phyloP scores from a whole-genome alignment of 2,329 filamentous ascomycete species.

The Botryotinia globosa region DNA sequence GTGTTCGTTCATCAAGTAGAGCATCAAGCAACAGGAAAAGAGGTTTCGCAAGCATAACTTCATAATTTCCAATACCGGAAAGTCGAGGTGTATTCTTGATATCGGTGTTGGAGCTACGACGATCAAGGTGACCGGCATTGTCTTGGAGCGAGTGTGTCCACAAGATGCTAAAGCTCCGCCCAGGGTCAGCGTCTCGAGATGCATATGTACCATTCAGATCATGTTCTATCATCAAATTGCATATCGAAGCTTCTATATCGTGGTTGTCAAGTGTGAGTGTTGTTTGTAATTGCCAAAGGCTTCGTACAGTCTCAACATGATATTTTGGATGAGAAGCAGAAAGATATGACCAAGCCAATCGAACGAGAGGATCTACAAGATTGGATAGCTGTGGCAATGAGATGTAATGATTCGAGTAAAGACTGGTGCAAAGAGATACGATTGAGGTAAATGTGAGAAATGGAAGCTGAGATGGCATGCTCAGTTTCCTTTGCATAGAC shows the following conservation, averaged over 20 bases:
- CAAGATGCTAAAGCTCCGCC: conserved; percentile 68
- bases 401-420: conserved; percentile 55
- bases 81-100: conserved; percentile 43
- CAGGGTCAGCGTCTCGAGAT: conserved; percentile 55
- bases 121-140: conserved; percentile 45
- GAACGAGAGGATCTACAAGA: conserved; percentile 66
- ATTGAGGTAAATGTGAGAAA: conserved; percentile 59
- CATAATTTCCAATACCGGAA: conserved; percentile 60
- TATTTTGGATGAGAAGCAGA: conserved; percentile 84
- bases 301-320: conserved; percentile 87
- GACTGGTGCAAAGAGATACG: conserved; percentile 55
- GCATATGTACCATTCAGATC: conserved; percentile 49
- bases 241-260: conserved; percentile 77
- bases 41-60: conserved; percentile 75
- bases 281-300: conserved; percentile 80
- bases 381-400: conserved; percentile 52
- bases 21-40: conserved; percentile 79
- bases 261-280: conserved; percentile 64
- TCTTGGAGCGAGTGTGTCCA: conserved; percentile 78
- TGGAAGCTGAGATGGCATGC: conserved; percentile 41
- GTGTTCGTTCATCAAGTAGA: conserved; percentile 67
- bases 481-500: conserved; percentile 51
- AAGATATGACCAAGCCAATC: conserved; percentile 74
- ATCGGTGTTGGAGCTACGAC: conserved; percentile 45
- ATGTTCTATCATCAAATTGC: conserved; percentile 61